Evolutionary conservation across 2,329 filamentous ascomycete genomes (phyloP).

Genomic region (Endoconidiophora laricicola): DNA sequence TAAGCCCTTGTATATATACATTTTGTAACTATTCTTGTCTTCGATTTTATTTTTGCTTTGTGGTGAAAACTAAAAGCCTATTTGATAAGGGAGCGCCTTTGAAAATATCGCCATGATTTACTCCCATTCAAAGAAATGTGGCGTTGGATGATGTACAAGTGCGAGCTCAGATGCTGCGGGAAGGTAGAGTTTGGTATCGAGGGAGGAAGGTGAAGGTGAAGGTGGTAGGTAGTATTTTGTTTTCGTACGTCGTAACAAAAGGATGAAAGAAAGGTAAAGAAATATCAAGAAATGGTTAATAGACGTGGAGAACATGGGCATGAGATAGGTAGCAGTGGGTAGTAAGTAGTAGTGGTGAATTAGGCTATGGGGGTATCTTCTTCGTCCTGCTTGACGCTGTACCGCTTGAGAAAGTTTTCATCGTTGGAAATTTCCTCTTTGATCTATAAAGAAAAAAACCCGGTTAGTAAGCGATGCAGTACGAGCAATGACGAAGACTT

Average conservation of each 20-base stretch:
- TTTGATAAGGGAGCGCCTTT: background rate
- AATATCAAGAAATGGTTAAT: background rate
- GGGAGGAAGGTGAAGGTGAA: background rate
- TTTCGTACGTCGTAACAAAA: too few species aligned
- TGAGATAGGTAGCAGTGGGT: background rate
- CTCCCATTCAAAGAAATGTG: too few species aligned
- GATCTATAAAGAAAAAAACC: constrained; percentile 37
- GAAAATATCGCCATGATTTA: too few species aligned
- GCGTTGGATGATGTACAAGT: constrained; percentile 1
- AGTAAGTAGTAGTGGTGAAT: background rate
- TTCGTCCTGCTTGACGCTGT: constrained; percentile 36
- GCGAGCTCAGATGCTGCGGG: background rate
- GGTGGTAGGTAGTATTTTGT: too few species aligned
- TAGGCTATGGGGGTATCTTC: constrained; percentile 18
- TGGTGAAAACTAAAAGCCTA: background rate
- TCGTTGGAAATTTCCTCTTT: constrained; percentile 85
- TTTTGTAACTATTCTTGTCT: too few species aligned
- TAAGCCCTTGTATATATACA: background rate
- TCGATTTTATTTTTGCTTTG: too few species aligned
- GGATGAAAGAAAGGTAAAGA: background rate
- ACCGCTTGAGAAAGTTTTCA: constrained; percentile 64
- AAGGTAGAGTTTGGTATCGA: constrained; percentile 5
- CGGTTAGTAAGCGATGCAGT: background rate
- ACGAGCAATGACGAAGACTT: background rate
- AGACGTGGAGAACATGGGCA: background rate